Evolutionary conservation across 2,329 filamentous ascomycete species (phyloP), one percentile per base, ranked within the genome.

Genomic region (Leptographium lundbergii): DNA sequence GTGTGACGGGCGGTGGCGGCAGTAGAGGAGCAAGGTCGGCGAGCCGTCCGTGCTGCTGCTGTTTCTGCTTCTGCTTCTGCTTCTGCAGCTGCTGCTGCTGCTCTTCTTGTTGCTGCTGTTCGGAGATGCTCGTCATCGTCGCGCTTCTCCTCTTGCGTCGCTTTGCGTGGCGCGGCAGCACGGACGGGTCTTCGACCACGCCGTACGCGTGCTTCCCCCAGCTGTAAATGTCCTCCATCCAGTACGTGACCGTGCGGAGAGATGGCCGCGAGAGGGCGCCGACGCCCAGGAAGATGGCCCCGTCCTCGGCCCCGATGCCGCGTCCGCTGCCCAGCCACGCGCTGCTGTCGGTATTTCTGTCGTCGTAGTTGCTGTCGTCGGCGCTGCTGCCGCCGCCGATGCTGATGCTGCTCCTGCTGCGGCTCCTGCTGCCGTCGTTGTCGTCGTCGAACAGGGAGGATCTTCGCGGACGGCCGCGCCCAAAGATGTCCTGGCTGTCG

Each of bases 171-270:
- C 53, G 53, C 29, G 87, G 80, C 61, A 79, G 78, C 1, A 88
- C 86, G 1, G 80, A 81, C 17, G 90, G 88, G 64, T 89, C 91
- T 42, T 95, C 87, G 57, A 82, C 81, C 7, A 96, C 81, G 4
- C 91, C 92, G 69, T 96, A 97, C 2, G 92, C 85, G 66, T 88
- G 80, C 57, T 89, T 84, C 2, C 91, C 92, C 77, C 90, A 89
- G 34, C 79, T 85, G 70, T 94, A 95, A 2, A 96, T 78, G 67
- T 89, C 87, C 70, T 95, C 88, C 78, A 94, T 86, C 92, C 92
- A 97, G 59, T 87, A 81, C 1, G 87, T 86, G 29, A 96, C 69
- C 65, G 87, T 84, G 54, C 84, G 78, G 53, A 96, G 67, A 0
- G 89, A 92, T 22, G 79, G 78, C 58, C 84, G 79, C 14, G 87